These are phyloP conservation scores for Paracorniculantispora psalliotae DNA, from an alignment of 2,329 filamentous ascomycete genomes.

Conservation along the genomic window DNA sequence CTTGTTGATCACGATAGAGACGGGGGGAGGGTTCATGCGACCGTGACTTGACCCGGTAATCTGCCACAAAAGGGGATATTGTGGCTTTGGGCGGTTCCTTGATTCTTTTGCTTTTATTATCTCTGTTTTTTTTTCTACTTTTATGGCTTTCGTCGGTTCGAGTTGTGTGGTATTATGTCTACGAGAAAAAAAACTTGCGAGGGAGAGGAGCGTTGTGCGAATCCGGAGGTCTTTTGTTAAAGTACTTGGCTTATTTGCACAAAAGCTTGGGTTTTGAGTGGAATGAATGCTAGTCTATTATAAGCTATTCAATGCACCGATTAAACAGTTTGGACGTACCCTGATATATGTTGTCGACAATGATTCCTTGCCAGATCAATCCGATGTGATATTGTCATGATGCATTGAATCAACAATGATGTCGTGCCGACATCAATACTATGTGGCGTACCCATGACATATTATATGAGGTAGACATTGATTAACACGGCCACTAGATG, in stretches of 20 bases:
- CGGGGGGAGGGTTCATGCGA: conserved; percentile 11
- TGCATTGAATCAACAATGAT: too few relatives aligned
- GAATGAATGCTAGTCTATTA: conserved; percentile 8
- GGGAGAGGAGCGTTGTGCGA: not conserved
- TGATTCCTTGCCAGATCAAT: too few relatives aligned
- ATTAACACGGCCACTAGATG: too few relatives aligned
- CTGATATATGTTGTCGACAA: too few relatives aligned
- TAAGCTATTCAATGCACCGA: conserved; percentile 4
- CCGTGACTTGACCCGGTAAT: conserved; percentile 11
- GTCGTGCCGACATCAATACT: too few relatives aligned
- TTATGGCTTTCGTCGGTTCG: conserved; percentile 5
- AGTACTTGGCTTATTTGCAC: conserved; percentile 13
- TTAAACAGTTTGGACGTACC: not conserved
- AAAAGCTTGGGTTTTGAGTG: conserved; percentile 11
- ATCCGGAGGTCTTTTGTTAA: not conserved
- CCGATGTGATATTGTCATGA: not conserved
- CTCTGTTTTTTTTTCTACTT: conserved; percentile 5
- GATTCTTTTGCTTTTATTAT: conserved; percentile 10
- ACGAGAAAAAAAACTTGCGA: conserved; percentile 2
- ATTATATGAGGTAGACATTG: too few relatives aligned
- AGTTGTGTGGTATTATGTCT: not conserved
- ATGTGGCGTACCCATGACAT: too few relatives aligned
- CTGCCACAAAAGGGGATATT: not conserved
- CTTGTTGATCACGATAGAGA: conserved; percentile 22
- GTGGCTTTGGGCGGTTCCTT: conserved; percentile 9